Percentiles rank a stretch among this genome's conserved stretches.
Evolutionary conservation across 2,329 filamentous ascomycete genomes (phyloP).

Genomic region (Didymella glomerata): DNA sequence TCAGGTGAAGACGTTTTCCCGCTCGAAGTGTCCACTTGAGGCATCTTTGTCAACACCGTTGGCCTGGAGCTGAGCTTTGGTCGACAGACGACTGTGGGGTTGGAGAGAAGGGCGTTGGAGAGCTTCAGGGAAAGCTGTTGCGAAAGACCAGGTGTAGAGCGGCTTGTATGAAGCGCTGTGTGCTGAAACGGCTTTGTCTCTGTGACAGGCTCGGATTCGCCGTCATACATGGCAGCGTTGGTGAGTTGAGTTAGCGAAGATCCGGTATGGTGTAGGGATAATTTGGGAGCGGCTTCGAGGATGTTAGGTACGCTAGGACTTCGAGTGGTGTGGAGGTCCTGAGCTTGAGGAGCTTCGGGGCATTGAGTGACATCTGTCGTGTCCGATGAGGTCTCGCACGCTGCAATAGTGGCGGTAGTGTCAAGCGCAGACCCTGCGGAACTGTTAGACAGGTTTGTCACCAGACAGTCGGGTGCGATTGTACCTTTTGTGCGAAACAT

Average conservation of each 20-base stretch:
- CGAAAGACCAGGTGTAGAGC: conserved; percentile 43
- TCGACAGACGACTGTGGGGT: conserved; percentile 45
- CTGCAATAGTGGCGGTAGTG: conserved; percentile 3
- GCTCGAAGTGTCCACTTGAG: conserved; percentile 11
- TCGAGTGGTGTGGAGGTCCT: conserved; percentile 19
- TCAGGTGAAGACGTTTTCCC: conserved; percentile 1
- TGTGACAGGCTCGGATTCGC: conserved; percentile 45
- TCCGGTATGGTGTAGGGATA: conserved; percentile 23
- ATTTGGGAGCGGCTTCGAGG: conserved; percentile 19
- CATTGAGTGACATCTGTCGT: conserved; percentile 28
- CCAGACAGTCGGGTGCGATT: not conserved
- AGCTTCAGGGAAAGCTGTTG: conserved; percentile 38
- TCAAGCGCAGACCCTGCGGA: conserved; percentile 8
- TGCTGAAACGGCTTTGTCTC: conserved; percentile 21
- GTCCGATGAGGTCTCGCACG: conserved; percentile 18
- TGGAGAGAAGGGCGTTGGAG: conserved; percentile 38
- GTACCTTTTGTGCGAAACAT: conserved; percentile 47
- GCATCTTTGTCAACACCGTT: conserved; percentile 28
- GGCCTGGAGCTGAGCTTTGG: conserved; percentile 42
- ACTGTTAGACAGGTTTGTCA: not conserved
- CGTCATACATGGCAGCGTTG: conserved; percentile 43
- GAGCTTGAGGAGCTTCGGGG: conserved; percentile 8
- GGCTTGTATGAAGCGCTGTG: conserved; percentile 33
- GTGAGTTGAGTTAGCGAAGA: conserved; percentile 38
- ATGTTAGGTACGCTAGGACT: conserved; percentile 28